Conservation (phyloP, 2,329 filamentous ascomycete species). For the Penicillium expansum region DNA sequence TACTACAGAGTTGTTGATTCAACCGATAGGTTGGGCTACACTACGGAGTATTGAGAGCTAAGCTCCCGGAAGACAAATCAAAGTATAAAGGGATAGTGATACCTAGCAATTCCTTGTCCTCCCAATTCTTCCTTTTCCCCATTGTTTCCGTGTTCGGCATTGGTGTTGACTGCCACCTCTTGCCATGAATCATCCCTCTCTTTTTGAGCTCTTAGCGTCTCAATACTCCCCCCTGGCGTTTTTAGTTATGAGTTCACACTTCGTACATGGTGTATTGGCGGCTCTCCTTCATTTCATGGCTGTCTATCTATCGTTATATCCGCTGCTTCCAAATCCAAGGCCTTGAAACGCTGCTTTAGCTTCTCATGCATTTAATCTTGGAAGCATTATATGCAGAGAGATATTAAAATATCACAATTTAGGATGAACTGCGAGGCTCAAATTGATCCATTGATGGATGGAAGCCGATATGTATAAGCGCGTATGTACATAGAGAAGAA, state of each 20-base stretch:
- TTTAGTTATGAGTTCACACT: not conserved
- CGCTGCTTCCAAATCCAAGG: not conserved
- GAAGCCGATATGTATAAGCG: not conserved
- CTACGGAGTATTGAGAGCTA: conserved; percentile 34
- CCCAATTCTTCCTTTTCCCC: not conserved
- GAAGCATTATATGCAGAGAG: not conserved
- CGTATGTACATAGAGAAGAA: conserved; percentile 6
- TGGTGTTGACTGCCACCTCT: not conserved
- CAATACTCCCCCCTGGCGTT: conserved; percentile 2
- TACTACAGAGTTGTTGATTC: conserved; percentile 42
- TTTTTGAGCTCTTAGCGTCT: conserved; percentile 8
- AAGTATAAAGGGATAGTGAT: not conserved
- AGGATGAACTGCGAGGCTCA: not conserved
- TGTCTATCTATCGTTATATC: not conserved
- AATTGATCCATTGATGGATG: too few species aligned
- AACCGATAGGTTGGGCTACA: conserved; percentile 43
- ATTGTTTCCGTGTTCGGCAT: not conserved
- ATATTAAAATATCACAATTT: not conserved
- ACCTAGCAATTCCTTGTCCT: not conserved
- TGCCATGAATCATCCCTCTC: not conserved
- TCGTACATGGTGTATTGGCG: not conserved
- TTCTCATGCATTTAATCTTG: not conserved
- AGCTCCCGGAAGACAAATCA: not conserved
- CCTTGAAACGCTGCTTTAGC: not conserved
- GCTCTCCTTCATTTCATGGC: not conserved